Evolutionary conservation across 345 rosid species (phyloP).

Genomic region (Rhodamnia argentea): DNA sequence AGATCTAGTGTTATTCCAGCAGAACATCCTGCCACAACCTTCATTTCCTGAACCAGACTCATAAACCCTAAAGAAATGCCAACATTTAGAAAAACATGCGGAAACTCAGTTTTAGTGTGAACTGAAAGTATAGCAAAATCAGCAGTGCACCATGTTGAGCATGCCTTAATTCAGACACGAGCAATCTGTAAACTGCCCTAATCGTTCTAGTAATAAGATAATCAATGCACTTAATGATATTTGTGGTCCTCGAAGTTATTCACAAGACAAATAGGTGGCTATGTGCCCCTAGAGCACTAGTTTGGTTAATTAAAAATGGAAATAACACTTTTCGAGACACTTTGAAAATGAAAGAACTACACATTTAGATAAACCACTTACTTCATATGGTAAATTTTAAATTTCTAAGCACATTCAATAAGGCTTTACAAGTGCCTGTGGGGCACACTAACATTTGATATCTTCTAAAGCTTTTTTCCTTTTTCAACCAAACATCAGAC

Average conservation of each 20-base stretch:
- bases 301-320: background rate
- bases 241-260: background rate
- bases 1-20: constrained; percentile 61
- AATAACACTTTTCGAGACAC: background rate
- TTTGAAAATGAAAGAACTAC: background rate
- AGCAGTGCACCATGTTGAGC: background rate
- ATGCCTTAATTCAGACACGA: background rate
- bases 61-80: constrained; percentile 47
- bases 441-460: background rate
- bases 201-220: background rate
- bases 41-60: constrained; percentile 72
- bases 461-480: background rate
- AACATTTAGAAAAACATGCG: background rate
- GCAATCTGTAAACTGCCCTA: background rate
- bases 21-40: constrained; percentile 75
- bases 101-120: background rate
- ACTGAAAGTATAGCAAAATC: background rate
- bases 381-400: background rate
- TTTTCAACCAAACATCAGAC: background rate
- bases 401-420: background rate
- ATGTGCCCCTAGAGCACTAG: background rate
- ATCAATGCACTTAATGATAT: background rate
- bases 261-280: background rate
- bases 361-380: background rate
- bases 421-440: background rate